Base-by-base conservation (phyloP, 179 eudicot genomes). In the Beta lomatogona region DNA sequence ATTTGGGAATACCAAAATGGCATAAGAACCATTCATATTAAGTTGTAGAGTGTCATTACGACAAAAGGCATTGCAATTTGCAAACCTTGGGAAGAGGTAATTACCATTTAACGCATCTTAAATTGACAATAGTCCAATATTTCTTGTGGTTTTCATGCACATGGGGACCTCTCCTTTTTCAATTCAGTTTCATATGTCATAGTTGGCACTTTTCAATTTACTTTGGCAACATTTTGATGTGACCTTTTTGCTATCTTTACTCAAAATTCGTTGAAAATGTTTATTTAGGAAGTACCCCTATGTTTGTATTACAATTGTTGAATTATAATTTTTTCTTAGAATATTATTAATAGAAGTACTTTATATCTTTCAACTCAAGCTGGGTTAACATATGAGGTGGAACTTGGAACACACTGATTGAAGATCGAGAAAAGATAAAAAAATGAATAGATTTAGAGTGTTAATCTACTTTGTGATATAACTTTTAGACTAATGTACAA, bases 61-160 rank as follows among this genome's bases (percentile, higher is more conserved):
- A 41, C 15, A 41, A 48, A 66, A 68, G 21, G 71, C 71, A 67
- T 67, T 66, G 16, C 70, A 65, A 65, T 31, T 67, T 65, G 16
- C 70, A 66, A 28, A 66, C 70, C 70, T 66, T 68, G 41, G 10
- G 72, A 44, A 11, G 72, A 68, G 72, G 73, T 9, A 31, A 69
- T 69, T 69, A 2, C 53, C 73, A 69, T 69, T 69, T 36, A 69
- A 4, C 15, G 73, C 73, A 69, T 8, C 18, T 22, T 10, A 69
- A 69, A 69, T 68, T 68, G 72, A 64, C 69, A 64, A 10, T 25
- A 22, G 15, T 36, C 69, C 28, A 28, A 64, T 64, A 0, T 28
- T 64, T 11, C 22, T 15, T 68, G 72, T 7, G 70, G n/a, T 16
- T 67, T 31, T 6, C 19, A 41, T 67, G 46, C 36, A 68, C 50